phyloP scores from a whole-genome alignment of 768 basidiomycete genomes.

The Trametes punicea region DNA sequence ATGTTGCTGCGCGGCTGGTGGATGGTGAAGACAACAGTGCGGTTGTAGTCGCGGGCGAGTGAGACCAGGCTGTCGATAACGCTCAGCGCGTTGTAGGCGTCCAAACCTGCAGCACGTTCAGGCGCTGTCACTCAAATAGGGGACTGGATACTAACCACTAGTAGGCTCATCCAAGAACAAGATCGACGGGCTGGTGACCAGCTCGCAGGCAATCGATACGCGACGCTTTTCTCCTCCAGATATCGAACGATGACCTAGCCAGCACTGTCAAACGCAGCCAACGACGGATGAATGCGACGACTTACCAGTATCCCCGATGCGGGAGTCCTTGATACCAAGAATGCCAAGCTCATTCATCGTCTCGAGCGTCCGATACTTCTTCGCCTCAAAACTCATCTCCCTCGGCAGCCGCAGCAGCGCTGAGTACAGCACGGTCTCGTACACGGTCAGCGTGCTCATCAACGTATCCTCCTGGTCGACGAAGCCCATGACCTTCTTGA shows the following conservation, averaged over 20 bases:
- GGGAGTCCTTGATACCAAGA: conserved; percentile 79
- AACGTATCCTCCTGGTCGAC: conserved; percentile 99
- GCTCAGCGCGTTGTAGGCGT: conserved; percentile 93
- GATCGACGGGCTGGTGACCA: conserved; percentile 95
- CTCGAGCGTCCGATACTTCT: conserved; percentile 90
- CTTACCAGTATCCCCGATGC: conserved; percentile 85
- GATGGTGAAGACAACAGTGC: conserved; percentile 96
- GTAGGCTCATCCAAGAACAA: conserved; percentile 97
- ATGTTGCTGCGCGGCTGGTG: conserved; percentile 99
- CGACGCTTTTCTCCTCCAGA: conserved; percentile 97
- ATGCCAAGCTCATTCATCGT: conserved; percentile 97
- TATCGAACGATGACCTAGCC: conserved; percentile 79
- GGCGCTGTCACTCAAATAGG: background rate
- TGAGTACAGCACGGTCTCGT: conserved; percentile 94
- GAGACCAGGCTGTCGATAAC: conserved; percentile 87
- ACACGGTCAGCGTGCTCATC: conserved; percentile 96
- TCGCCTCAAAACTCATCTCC: conserved; percentile 95
- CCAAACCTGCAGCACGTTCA: conserved; percentile 56
- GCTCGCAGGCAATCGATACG: conserved; percentile 96
- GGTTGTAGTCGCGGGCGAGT: conserved; percentile 83
- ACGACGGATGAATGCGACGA: conserved; percentile 3
- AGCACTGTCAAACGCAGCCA: background rate
- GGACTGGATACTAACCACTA: conserved; percentile 57
- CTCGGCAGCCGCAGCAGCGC: conserved; percentile 86
- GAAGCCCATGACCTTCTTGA: conserved; percentile 86